A percentile compares a stretch with the other conserved stretches of the same genome.
These are phyloP conservation scores for Escallonia herrerae DNA, from an alignment of 129 eudicot genomes.

Conservation along the genomic window DNA sequence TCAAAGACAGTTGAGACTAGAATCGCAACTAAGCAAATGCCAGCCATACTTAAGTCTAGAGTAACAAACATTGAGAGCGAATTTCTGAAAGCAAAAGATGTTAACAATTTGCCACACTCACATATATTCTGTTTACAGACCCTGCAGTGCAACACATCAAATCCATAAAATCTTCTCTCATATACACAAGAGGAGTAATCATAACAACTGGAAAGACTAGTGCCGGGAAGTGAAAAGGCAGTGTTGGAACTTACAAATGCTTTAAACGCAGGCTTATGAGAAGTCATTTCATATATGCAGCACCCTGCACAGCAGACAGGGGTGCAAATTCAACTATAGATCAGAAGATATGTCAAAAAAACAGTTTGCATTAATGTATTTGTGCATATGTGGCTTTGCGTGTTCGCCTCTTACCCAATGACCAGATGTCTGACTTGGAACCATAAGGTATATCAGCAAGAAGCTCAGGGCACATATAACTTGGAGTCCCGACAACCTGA, in stretches of 20 bases:
- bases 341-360: background rate
- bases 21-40: too few species aligned
- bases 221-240: background rate
- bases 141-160: background rate
- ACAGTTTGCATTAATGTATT: background rate
- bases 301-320: conserved; percentile 52
- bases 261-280: conserved; percentile 91
- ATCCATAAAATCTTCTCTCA: background rate
- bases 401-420: conserved; percentile 56
- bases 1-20: too few species aligned
- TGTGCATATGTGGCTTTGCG: background rate
- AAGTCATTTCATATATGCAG: conserved; percentile 93
- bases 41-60: too few species aligned
- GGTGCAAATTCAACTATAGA: conserved; percentile 9
- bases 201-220: background rate
- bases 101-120: background rate
- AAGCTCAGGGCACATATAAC: conserved; percentile 99
- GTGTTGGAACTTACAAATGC: conserved; percentile 74
- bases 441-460: conserved; percentile 99
- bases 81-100: background rate
- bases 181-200: background rate
- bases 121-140: background rate
- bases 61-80: too few species aligned
- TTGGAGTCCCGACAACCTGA: conserved; percentile 98
- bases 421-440: conserved; percentile 96